Evolutionary conservation across 1,284 basidiomycete genomes (phyloP).

Genomic region (Ganoderma sp.): DNA sequence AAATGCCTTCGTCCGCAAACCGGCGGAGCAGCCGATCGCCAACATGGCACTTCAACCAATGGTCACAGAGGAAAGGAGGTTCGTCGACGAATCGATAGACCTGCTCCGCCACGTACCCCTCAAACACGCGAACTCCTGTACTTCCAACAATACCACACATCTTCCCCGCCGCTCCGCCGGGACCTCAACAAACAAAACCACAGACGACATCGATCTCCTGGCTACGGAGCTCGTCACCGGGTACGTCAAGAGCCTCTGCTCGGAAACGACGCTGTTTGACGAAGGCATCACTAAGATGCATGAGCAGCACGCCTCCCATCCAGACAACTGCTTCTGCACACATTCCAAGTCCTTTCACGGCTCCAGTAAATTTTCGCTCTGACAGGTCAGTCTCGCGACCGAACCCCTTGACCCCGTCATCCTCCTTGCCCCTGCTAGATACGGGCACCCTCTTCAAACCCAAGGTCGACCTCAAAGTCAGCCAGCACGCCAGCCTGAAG

Average conservation of each 20-base stretch:
- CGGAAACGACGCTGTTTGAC: background rate
- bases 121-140: constrained; percentile 25
- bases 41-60: constrained; percentile 13
- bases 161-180: background rate
- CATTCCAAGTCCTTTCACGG: background rate
- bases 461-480: constrained; percentile 5
- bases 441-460: background rate
- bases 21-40: background rate
- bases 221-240: constrained; percentile 29
- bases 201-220: constrained; percentile 25
- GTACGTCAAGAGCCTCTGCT: constrained; percentile 12
- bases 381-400: background rate
- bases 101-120: constrained; percentile 21
- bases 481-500: background rate
- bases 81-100: constrained; percentile 23
- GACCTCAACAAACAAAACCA: constrained; percentile 17
- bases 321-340: background rate
- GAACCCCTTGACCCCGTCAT: background rate
- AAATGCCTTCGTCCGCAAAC: constrained; percentile 11
- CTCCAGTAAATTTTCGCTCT: background rate
- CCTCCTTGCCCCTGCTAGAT: background rate
- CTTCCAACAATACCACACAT: constrained; percentile 26
- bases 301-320: background rate
- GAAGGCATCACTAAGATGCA: background rate
- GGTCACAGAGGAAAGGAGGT: constrained; percentile 20